Conservation (phyloP, 495 filamentous ascomycete genomes). For the Neurospora terricola region DNA sequence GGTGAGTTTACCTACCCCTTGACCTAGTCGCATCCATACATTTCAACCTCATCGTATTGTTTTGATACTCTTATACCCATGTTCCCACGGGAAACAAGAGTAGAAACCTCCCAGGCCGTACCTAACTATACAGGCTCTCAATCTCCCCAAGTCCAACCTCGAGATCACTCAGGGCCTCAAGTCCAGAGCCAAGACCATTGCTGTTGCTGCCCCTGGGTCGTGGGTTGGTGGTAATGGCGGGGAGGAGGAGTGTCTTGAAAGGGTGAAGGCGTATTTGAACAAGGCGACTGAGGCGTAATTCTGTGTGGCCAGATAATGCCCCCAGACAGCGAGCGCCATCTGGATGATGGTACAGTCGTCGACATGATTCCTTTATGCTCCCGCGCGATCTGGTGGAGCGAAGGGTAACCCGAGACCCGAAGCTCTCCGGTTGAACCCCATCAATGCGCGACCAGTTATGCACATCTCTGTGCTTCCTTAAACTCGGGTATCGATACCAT, state of each 20-base stretch:
- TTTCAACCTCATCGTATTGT: too few species aligned
- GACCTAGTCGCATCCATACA: too few species aligned
- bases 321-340: background rate
- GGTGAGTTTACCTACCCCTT: slow-evolving; percentile 26
- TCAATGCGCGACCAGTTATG: too few species aligned
- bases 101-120: too few species aligned
- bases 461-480: background rate
- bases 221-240: slow-evolving; percentile 4
- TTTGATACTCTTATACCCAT: too few species aligned
- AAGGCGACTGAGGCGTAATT: slow-evolving; percentile 10
- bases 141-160: slow-evolving; percentile 53
- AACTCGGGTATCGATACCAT: background rate
- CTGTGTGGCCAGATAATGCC: background rate
- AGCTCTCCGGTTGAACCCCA: too few species aligned
- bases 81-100: too few species aligned
- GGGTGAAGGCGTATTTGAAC: slow-evolving; percentile 12
- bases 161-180: slow-evolving; percentile 54
- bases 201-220: slow-evolving; percentile 9
- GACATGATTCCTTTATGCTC: background rate
- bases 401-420: too few species aligned
- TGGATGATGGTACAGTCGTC: background rate
- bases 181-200: slow-evolving; percentile 48
- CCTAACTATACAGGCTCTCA: slow-evolving; percentile 23
- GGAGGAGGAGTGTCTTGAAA: slow-evolving; percentile 18
- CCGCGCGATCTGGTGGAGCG: too few species aligned